These are phyloP conservation scores for Otatea glauca DNA, from an alignment of 176 grass and related monocot species.

Conservation along the genomic window DNA sequence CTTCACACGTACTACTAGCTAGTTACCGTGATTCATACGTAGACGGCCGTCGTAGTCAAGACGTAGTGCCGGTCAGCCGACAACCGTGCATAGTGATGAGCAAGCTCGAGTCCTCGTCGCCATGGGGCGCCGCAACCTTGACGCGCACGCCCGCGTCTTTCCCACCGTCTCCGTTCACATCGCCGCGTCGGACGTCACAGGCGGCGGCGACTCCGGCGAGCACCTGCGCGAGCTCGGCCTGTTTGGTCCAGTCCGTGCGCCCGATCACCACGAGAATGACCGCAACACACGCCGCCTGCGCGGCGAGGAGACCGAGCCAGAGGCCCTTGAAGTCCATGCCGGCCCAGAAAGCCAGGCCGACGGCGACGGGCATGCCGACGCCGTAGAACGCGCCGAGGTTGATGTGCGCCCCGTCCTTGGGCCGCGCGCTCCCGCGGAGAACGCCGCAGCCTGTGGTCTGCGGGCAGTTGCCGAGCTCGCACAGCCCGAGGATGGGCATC, in stretches of 20 bases:
- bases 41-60: slow-evolving; percentile 41
- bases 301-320: slow-evolving; percentile 84
- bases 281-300: slow-evolving; percentile 74
- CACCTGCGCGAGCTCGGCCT: slow-evolving; percentile 66
- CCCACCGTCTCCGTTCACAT: slow-evolving; percentile 35
- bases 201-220: slow-evolving; percentile 50
- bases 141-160: slow-evolving; percentile 47
- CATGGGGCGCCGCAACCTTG: slow-evolving; percentile 55
- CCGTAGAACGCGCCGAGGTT: slow-evolving; percentile 90
- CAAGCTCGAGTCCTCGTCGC: slow-evolving; percentile 64
- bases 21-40: slow-evolving; percentile 45
- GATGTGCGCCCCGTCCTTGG: slow-evolving; percentile 72
- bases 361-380: slow-evolving; percentile 79
- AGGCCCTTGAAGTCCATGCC: slow-evolving; percentile 80
- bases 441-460: slow-evolving; percentile 97
- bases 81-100: slow-evolving; percentile 49
- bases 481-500: slow-evolving; percentile 85
- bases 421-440: slow-evolving; percentile 80
- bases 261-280: slow-evolving; percentile 74
- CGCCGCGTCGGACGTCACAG: background rate
- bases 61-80: slow-evolving; percentile 41
- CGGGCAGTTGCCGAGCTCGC: slow-evolving; percentile 95
- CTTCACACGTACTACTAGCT: slow-evolving; percentile 33
- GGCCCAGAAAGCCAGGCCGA: slow-evolving; percentile 68
- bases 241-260: slow-evolving; percentile 65